A percentile compares a stretch with the other conserved stretches of the same genome.
Evolutionary conservation across 2,329 filamentous ascomycete species (phyloP).

Genomic region (Tolypocladium cylindrosporum): DNA sequence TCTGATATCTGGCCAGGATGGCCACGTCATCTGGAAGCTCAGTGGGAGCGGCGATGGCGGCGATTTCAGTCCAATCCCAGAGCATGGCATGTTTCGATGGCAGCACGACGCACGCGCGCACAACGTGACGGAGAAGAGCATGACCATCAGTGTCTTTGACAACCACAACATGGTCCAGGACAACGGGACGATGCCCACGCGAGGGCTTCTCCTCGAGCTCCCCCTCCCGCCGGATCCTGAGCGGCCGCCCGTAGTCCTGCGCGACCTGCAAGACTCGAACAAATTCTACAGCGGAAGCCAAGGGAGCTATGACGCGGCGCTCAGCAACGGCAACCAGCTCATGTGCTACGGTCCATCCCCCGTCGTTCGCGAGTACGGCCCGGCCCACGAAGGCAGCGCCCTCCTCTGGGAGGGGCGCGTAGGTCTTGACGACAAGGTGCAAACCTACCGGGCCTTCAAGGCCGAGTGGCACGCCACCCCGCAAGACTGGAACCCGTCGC

Average conservation of each 20-base stretch:
- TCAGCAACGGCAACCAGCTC: background rate
- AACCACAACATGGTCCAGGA: background rate
- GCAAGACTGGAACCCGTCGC: background rate
- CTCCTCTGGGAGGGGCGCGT: background rate
- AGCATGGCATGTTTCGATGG: background rate
- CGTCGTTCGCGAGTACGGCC: background rate
- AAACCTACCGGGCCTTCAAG: background rate
- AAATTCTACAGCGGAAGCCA: background rate
- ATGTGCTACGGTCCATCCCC: background rate
- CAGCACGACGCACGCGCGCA: background rate
- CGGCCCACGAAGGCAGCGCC: background rate
- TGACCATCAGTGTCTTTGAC: background rate
- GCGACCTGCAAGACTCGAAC: background rate
- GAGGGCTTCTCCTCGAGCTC: background rate
- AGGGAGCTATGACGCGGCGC: background rate
- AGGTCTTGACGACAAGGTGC: background rate
- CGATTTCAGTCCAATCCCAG: background rate
- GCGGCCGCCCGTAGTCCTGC: background rate
- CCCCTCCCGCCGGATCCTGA: background rate
- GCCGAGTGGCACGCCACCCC: background rate
- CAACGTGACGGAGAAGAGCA: background rate
- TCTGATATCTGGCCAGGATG: background rate
- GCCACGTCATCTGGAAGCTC: background rate
- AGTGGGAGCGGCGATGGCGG: background rate
- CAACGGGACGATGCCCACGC: background rate